Evolutionary conservation across 73 alveolate species (phyloP).

Genomic region (Breviolum minutum): DNA sequence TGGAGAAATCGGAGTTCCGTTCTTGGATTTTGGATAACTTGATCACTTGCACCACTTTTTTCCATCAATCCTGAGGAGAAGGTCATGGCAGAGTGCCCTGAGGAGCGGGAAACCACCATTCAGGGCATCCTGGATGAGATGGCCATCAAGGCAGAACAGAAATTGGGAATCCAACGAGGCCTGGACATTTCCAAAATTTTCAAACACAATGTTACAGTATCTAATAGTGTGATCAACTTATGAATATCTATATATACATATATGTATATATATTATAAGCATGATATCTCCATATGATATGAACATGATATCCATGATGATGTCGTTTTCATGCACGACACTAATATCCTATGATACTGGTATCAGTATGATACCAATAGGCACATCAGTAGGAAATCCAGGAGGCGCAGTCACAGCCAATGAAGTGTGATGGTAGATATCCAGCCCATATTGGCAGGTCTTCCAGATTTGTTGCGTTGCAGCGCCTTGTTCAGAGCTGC

Average conservation of each 20-base stretch:
- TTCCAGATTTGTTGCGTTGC: neutral
- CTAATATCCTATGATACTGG: neutral
- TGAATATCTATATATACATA: too few relatives aligned
- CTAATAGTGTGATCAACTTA: too few relatives aligned
- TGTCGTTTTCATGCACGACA: neutral
- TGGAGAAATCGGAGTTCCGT: too few relatives aligned
- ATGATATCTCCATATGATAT: too few relatives aligned
- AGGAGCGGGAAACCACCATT: constrained; percentile 30
- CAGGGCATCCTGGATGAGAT: constrained; percentile 83
- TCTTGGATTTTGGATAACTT: too few relatives aligned
- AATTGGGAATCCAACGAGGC: constrained; percentile 74
- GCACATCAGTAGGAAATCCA: neutral
- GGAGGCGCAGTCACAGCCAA: too few relatives aligned
- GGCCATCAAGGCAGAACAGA: constrained; percentile 80
- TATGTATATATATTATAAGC: too few relatives aligned
- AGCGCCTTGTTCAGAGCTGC: constrained; percentile 72
- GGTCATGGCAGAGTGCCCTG: constrained; percentile 86
- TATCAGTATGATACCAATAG: neutral
- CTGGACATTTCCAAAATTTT: neutral
- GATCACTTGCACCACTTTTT: neutral
- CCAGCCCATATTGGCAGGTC: constrained; percentile 9
- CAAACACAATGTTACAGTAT: too few relatives aligned
- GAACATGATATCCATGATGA: neutral
- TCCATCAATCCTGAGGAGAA: neutral
- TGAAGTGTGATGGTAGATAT: too few relatives aligned